phyloP scores from a whole-genome alignment of 1,284 basidiomycete species.

The Cryptococcus sp. region DNA sequence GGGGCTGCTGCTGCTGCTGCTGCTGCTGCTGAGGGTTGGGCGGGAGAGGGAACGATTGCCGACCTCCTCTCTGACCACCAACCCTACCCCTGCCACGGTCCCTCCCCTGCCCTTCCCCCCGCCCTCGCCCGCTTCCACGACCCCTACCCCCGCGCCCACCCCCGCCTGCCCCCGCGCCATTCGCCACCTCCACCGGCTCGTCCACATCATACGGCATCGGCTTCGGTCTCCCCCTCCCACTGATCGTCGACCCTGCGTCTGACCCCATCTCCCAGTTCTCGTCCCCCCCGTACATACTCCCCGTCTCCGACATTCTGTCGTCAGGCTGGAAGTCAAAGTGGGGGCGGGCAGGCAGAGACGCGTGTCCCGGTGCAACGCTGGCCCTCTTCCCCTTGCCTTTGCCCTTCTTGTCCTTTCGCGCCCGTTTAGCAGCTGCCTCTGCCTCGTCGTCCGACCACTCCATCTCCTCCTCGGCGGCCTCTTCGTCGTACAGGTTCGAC shows the following conservation, averaged over 20 bases:
- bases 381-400: constrained; percentile 9
- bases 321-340: constrained; percentile 43
- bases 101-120: constrained; percentile 23
- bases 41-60: constrained; percentile 7
- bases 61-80: constrained; percentile 10
- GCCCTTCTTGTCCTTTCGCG: constrained; percentile 31
- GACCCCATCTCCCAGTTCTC: constrained; percentile 21
- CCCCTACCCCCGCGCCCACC: constrained; percentile 24
- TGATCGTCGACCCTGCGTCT: constrained; percentile 19
- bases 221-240: constrained; percentile 21
- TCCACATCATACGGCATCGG: constrained; percentile 32
- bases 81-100: constrained; percentile 29
- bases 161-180: constrained; percentile 7
- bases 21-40: constrained; percentile 9
- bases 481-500: constrained; percentile 57
- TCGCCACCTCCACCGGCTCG: constrained; percentile 5
- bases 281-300: constrained; percentile 29
- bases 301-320: constrained; percentile 19
- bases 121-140: constrained; percentile 22
- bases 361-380: constrained; percentile 1
- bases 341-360: constrained; percentile 27
- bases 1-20: constrained; percentile 1
- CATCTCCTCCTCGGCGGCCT: constrained; percentile 55
- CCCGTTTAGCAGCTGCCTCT: constrained; percentile 53
- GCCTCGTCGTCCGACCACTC: constrained; percentile 59